phyloP scores from a whole-genome alignment of 169 alveolate genomes.

The Fabrea salina region DNA sequence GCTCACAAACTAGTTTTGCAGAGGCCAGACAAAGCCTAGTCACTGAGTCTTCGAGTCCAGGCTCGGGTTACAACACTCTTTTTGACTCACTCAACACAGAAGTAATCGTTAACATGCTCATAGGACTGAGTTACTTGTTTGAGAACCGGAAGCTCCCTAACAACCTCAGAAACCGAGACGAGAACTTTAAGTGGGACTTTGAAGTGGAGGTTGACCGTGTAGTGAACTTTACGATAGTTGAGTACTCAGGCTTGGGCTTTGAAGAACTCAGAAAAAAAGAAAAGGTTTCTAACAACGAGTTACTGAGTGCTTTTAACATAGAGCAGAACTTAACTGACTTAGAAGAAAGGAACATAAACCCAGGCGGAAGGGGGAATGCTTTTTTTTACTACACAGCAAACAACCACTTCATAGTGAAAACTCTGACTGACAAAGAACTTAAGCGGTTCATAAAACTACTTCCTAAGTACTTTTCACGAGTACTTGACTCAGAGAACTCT shows the following conservation, averaged over 20 bases:
- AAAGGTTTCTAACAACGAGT: not conserved
- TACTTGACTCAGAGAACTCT: not conserved
- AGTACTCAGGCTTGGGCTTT: not conserved
- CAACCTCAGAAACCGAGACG: too few relatives aligned
- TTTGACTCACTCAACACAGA: too few relatives aligned
- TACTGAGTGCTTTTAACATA: not conserved
- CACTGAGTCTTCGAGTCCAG: too few relatives aligned
- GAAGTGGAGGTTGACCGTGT: not conserved
- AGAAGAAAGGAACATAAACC: not conserved
- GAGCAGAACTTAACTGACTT: not conserved
- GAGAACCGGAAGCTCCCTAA: too few relatives aligned
- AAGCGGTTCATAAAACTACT: not conserved
- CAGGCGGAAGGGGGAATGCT: conserved; percentile 22
- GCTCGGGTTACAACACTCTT: too few relatives aligned
- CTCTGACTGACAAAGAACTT: not conserved
- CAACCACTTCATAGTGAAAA: conserved; percentile 14
- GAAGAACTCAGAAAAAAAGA: not conserved
- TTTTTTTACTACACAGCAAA: conserved; percentile 19
- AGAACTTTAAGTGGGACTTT: too few relatives aligned
- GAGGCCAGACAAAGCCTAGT: too few relatives aligned
- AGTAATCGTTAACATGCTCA: too few relatives aligned
- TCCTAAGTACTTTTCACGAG: not conserved
- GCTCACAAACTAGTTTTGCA: too few relatives aligned
- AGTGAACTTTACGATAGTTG: not conserved
- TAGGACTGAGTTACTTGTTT: too few relatives aligned